These are phyloP conservation scores for Gypsophila paniculata DNA, from an alignment of 179 eudicot species.

Conservation along the genomic window DNA sequence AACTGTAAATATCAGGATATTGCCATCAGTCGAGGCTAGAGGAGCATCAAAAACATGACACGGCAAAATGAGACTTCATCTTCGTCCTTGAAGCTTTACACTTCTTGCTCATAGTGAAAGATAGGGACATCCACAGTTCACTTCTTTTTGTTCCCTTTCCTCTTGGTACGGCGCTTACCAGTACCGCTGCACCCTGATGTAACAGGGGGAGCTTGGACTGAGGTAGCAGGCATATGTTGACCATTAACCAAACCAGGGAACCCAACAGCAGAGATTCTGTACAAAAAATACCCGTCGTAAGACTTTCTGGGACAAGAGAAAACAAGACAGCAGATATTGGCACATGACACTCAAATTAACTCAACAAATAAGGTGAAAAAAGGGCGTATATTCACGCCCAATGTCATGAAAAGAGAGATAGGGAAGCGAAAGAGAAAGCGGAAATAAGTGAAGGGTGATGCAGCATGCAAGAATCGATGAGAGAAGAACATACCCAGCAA, in stretches of 20 bases:
- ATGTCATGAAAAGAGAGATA: neutral
- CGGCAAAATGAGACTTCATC: constrained; percentile 42
- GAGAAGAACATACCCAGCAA: constrained; percentile 55
- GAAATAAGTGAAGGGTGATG: neutral
- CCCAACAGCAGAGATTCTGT: constrained; percentile 99
- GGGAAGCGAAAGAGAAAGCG: neutral
- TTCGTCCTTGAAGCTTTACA: constrained; percentile 80
- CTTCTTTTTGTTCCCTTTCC: constrained; percentile 36
- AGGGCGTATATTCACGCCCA: too few species aligned
- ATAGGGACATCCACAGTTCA: constrained; percentile 22
- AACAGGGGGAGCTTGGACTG: constrained; percentile 38
- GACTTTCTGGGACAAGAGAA: too few species aligned
- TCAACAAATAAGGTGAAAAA: too few species aligned
- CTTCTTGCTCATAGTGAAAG: constrained; percentile 50
- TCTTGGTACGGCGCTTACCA: constrained; percentile 52
- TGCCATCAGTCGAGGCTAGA: neutral
- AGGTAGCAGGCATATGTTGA: constrained; percentile 60
- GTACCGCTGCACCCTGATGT: constrained; percentile 43
- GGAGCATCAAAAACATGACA: constrained; percentile 12
- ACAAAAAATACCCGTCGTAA: constrained; percentile 9
- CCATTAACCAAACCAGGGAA: constrained; percentile 99
- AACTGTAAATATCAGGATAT: neutral
- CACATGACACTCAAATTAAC: too few species aligned
- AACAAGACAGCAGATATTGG: too few species aligned
- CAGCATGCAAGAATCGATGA: neutral